Evolutionary conservation across 768 basidiomycete species (phyloP).

Genomic region (Boletus rufocinnamomeus): DNA sequence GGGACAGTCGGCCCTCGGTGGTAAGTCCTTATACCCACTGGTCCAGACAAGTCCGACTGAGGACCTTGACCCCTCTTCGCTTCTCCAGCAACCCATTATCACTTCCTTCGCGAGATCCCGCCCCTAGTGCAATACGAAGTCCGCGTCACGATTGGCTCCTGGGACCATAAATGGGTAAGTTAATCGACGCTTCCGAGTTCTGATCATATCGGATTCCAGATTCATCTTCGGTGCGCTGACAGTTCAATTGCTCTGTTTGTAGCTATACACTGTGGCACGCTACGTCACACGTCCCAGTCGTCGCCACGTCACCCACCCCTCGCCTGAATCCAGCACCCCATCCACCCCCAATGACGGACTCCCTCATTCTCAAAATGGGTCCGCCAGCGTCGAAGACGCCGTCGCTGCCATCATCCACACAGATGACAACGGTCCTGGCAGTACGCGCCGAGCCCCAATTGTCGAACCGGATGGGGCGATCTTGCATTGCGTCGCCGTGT

Average conservation of each 20-base stretch:
- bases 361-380: constrained; percentile 3
- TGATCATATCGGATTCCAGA: not conserved
- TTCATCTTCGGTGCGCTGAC: not conserved
- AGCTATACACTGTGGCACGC: constrained; percentile 66
- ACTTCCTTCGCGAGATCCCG: constrained; percentile 71
- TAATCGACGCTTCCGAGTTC: not conserved
- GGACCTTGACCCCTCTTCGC: not conserved
- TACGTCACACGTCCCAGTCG: constrained; percentile 57
- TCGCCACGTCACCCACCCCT: not conserved
- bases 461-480: constrained; percentile 50
- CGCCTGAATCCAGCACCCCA: constrained; percentile 32
- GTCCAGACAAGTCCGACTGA: not conserved
- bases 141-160: constrained; percentile 53
- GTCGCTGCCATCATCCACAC: constrained; percentile 12
- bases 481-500: constrained; percentile 64
- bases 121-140: constrained; percentile 64
- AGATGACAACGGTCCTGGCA: not conserved
- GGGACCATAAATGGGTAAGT: constrained; percentile 82
- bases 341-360: constrained; percentile 19
- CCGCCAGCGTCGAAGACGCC: constrained; percentile 16
- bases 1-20: constrained; percentile 62
- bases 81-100: constrained; percentile 59
- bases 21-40: constrained; percentile 10
- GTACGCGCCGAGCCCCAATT: constrained; percentile 9
- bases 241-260: not conserved